Percentiles rank a stretch among this genome's conserved stretches.
These are phyloP conservation scores for Dentipellis fragilis DNA, from an alignment of 768 basidiomycete genomes.

Conservation along the genomic window DNA sequence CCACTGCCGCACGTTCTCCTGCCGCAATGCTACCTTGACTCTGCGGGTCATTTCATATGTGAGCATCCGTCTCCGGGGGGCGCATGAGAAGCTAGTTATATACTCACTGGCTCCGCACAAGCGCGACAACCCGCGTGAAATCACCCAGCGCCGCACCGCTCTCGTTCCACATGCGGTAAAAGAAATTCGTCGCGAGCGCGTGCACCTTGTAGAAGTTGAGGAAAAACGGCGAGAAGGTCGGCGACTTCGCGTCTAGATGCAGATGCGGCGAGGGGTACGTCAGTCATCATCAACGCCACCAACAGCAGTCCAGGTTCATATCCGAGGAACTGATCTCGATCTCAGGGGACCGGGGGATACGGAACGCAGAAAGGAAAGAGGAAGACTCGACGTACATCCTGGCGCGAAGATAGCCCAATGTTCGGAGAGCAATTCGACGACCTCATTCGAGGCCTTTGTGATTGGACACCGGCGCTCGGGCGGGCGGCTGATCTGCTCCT, in stretches of 20 bases:
- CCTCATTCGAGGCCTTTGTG: constrained; percentile 74
- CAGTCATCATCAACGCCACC: neutral
- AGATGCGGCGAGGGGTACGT: neutral
- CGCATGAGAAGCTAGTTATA: neutral
- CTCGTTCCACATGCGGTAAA: constrained; percentile 89
- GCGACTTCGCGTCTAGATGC: constrained; percentile 60
- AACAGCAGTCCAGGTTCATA: neutral
- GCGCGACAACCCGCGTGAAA: constrained; percentile 65
- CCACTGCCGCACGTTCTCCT: constrained; percentile 71
- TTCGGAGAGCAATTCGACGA: constrained; percentile 75
- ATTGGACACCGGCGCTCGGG: constrained; percentile 72
- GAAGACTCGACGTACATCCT: constrained; percentile 50
- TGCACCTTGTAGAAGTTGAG: constrained; percentile 79
- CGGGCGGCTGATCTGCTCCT: constrained; percentile 73
- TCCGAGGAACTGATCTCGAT: too few relatives aligned
- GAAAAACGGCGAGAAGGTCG: constrained; percentile 80
- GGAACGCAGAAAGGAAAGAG: neutral
- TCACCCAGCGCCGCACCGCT: constrained; percentile 69
- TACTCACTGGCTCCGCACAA: constrained; percentile 79
- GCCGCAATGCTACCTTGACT: constrained; percentile 64
- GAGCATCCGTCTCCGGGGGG: neutral
- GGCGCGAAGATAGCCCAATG: constrained; percentile 83
- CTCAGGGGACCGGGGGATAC: too few relatives aligned
- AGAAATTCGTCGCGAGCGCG: constrained; percentile 72
- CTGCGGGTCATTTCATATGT: constrained; percentile 25